Base-by-base conservation (phyloP, 2,329 filamentous ascomycete species). In the Paecilomyces sp. region DNA sequence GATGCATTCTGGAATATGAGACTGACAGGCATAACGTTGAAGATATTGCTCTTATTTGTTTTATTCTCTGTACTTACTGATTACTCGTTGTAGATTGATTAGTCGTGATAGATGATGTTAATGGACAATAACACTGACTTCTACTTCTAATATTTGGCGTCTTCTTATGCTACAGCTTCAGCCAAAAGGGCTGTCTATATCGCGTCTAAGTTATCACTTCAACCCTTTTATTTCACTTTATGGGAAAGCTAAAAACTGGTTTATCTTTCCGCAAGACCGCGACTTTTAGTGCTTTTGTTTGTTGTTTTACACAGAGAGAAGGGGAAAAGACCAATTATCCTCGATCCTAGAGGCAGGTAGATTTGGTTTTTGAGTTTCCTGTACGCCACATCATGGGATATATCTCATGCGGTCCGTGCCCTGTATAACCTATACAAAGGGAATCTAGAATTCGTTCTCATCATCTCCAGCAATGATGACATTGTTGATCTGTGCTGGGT, bases 381-480 rank as follows among this genome's bases (percentile, higher is more conserved):
- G 31, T 57, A 57, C 55, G 36, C 36, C 55, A 41, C 31, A 57
- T 47, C 34, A 41, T 50, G 11, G 34, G 50, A 24, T 22, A 47
- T 36, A 33, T 15, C n/a, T 57, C 28, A 57, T 57, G 31, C 34
- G 47, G 36, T 57, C 47, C 24, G 22, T 53, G 51, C 31, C 24
- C 24, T 47, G 22, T 15, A 30, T 28, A 55, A 55, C 13, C 22
- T 31, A 47, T 59, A 41, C 34, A 60, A 57, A 58, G 65, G 61
- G 65, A 65, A 69, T 68, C 76, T 89, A 96, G 77, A 88, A 96
- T 68, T 96, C 92, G 66, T 93, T 86, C 64, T 96, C 90, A 67
- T 92, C 92, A 65, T 85, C 86, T 59, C 92, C 92, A 61, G 91
- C 86, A 69, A 97, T 88, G 76, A 97, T 96, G 65, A 97, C 92